Conservation (phyloP, 331 rosid genomes). For the Ulmus americana region DNA sequence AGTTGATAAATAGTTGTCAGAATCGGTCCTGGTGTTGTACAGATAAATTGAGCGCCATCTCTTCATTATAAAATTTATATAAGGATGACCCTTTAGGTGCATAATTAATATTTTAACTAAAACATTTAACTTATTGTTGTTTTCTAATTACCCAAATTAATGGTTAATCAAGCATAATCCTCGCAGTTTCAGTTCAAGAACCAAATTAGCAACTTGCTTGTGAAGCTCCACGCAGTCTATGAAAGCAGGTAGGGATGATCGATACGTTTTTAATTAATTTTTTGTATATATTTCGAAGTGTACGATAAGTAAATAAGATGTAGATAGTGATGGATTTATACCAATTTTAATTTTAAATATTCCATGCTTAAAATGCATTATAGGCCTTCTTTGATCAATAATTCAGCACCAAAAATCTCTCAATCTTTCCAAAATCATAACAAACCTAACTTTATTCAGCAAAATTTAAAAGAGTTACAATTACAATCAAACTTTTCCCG, state of each 20-base stretch:
- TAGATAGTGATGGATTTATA: constrained; percentile 31
- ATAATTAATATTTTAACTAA: not conserved
- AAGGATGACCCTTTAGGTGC: not conserved
- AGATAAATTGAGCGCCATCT: not conserved
- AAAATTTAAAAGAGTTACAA: constrained; percentile 16
- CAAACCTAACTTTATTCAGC: constrained; percentile 40
- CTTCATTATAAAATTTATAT: not conserved
- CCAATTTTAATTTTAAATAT: not conserved
- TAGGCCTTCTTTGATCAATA: constrained; percentile 14
- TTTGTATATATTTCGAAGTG: constrained; percentile 40
- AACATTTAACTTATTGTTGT: not conserved
- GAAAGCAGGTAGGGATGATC: constrained; percentile 36
- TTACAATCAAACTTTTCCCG: constrained; percentile 16
- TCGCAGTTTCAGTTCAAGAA: constrained; percentile 12
- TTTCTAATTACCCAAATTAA: not conserved
- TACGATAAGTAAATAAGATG: constrained; percentile 31
- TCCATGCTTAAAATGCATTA: not conserved
- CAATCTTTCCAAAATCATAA: constrained; percentile 61
- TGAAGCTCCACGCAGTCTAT: constrained; percentile 21
- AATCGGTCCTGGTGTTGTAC: not conserved
- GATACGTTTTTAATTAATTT: constrained; percentile 21
- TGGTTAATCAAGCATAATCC: constrained; percentile 15
- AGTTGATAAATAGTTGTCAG: not conserved
- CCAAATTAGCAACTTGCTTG: constrained; percentile 19
- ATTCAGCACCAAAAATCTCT: constrained; percentile 17